Evolutionary conservation across 2,329 filamentous ascomycete species (phyloP).

Genomic region (Calonectria leucothoes): DNA sequence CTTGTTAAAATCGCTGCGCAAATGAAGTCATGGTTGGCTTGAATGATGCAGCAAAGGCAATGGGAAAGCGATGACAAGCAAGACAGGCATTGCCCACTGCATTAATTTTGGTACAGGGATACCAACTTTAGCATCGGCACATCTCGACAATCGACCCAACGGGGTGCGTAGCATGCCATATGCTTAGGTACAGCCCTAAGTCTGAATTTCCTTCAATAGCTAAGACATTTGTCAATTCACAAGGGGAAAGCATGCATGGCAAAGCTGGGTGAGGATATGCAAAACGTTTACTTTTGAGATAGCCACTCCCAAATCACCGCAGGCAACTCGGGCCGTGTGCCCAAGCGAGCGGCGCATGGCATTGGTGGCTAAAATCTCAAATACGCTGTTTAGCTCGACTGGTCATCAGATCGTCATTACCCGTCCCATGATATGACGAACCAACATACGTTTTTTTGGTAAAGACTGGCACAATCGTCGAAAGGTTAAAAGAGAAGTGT

Average conservation of each 20-base stretch:
- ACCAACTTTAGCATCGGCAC: neutral
- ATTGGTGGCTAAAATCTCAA: neutral
- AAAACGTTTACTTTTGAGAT: neutral
- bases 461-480: neutral
- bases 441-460: neutral
- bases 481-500: neutral
- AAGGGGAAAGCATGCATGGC: too few species aligned
- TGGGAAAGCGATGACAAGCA: neutral
- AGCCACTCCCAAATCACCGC: neutral
- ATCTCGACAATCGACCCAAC: neutral
- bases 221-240: neutral
- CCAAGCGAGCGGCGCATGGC: neutral
- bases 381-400: neutral
- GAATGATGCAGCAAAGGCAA: neutral
- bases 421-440: neutral
- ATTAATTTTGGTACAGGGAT: neutral
- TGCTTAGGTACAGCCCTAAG: neutral
- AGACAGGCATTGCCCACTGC: neutral
- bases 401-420: neutral
- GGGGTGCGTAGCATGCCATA: neutral
- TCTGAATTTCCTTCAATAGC: neutral
- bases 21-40: conserved; percentile 38
- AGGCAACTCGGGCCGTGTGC: neutral
- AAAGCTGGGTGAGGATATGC: neutral
- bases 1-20: conserved; percentile 61